phyloP scores from a whole-genome alignment of 257 asterid genomes.

The Fraxinus excelsior region DNA sequence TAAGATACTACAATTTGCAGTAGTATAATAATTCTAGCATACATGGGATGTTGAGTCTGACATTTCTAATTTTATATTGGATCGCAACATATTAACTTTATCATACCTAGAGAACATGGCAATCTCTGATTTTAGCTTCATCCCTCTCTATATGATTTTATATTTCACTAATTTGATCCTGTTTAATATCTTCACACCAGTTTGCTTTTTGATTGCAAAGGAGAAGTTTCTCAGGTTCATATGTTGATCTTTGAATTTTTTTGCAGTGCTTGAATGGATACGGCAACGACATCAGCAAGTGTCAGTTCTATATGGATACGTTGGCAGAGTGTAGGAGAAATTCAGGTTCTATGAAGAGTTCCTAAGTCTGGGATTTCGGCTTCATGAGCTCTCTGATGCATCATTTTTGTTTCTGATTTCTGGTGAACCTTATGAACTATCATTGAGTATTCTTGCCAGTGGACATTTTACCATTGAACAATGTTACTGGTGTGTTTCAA shows the following conservation, averaged over 20 bases:
- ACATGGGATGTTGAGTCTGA: background rate
- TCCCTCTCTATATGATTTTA: background rate
- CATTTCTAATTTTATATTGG: background rate
- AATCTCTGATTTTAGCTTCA: background rate
- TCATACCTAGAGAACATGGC: background rate
- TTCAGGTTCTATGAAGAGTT: conserved; percentile 44
- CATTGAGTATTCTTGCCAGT: background rate
- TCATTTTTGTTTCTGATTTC: conserved; percentile 1
- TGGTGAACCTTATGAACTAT: background rate
- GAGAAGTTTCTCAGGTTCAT: background rate
- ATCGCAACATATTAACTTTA: background rate
- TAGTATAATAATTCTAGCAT: background rate
- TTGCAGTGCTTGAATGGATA: conserved; percentile 67
- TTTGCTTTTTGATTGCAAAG: background rate
- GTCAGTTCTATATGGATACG: conserved; percentile 89
- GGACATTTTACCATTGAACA: conserved; percentile 9
- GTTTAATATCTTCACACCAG: background rate
- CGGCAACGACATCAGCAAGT: conserved; percentile 75
- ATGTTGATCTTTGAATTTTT: background rate
- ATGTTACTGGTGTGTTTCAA: background rate
- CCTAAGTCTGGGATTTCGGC: conserved; percentile 13
- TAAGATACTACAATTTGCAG: background rate
- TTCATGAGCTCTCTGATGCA: background rate
- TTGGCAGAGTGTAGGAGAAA: conserved; percentile 50
- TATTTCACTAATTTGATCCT: background rate